Conservation (phyloP, 1,284 basidiomycete genomes). For the Microbotryum saponariae region DNA sequence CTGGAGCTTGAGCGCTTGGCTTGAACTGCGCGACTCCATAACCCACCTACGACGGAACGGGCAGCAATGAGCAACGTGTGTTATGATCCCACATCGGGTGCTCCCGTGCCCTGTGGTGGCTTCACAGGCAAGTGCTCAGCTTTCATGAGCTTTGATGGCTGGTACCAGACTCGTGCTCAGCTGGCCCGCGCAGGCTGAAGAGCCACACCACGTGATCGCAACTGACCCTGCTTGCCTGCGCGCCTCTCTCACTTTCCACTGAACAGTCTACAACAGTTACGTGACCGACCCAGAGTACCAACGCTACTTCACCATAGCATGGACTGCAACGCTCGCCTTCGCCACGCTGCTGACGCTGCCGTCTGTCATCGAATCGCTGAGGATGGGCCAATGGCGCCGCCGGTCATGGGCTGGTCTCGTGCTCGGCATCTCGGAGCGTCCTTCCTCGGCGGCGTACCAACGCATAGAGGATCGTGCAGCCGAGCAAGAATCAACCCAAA, state of each 20-base stretch:
- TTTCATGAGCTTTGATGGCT: no score
- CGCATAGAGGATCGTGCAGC: not conserved
- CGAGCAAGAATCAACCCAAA: not conserved
- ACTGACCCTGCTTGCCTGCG: no score
- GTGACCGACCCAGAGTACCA: slow-evolving; percentile 23
- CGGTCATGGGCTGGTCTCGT: not conserved
- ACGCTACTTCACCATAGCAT: slow-evolving; percentile 19
- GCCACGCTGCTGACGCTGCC: slow-evolving; percentile 12
- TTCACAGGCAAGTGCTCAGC: slow-evolving; percentile 8
- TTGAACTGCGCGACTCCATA: no score
- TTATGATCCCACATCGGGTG: slow-evolving; percentile 2
- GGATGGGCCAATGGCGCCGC: not conserved
- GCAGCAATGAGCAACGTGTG: slow-evolving; percentile 1
- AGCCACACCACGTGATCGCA: not conserved
- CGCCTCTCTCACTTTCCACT: not conserved
- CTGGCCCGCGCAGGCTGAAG: not conserved
- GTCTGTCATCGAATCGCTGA: not conserved
- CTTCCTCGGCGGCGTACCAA: slow-evolving; percentile 1
- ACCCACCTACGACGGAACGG: not conserved
- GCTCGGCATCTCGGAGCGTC: slow-evolving; percentile 11
- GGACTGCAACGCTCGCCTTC: slow-evolving; percentile 14
- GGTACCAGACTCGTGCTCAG: not conserved
- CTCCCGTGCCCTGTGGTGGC: slow-evolving; percentile 16
- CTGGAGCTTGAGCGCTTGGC: no score
- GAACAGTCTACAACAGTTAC: slow-evolving; percentile 26